Percentiles rank a stretch among this genome's conserved stretches.
Evolutionary conservation across 257 asterid species (phyloP).

Genomic region (Solanum pimpinellifolium): DNA sequence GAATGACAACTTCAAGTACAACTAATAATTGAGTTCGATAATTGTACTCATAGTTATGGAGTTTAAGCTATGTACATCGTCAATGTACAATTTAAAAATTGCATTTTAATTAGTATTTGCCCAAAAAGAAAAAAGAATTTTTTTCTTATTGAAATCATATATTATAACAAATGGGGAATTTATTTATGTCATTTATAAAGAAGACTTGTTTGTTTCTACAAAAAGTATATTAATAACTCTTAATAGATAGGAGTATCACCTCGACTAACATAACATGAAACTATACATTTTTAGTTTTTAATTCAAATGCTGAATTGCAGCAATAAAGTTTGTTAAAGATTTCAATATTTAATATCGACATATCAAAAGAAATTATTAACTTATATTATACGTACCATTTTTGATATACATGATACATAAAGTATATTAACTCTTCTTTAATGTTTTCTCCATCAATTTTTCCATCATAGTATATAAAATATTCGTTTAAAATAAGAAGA

Average conservation of each 20-base stretch:
- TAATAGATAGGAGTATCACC: background rate
- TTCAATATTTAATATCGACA: too few relatives aligned
- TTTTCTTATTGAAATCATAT: background rate
- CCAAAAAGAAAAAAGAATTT: background rate
- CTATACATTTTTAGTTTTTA: background rate
- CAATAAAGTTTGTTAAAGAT: background rate
- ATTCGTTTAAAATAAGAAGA: background rate
- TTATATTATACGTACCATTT: background rate
- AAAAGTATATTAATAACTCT: background rate
- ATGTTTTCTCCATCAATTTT: background rate
- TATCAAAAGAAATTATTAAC: too few relatives aligned
- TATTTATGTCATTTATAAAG: background rate
- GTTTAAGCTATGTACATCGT: background rate
- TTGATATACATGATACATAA: background rate
- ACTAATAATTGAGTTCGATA: background rate
- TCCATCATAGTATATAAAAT: background rate
- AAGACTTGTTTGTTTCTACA: background rate
- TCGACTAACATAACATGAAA: background rate
- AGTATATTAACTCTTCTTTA: background rate
- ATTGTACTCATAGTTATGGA: background rate
- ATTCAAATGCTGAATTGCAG: background rate
- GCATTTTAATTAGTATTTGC: background rate
- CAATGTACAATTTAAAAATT: background rate
- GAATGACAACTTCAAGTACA: background rate
- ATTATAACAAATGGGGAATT: background rate